Conservation (phyloP, 1,284 basidiomycete genomes). For the Pseudozyma thailandica region DNA sequence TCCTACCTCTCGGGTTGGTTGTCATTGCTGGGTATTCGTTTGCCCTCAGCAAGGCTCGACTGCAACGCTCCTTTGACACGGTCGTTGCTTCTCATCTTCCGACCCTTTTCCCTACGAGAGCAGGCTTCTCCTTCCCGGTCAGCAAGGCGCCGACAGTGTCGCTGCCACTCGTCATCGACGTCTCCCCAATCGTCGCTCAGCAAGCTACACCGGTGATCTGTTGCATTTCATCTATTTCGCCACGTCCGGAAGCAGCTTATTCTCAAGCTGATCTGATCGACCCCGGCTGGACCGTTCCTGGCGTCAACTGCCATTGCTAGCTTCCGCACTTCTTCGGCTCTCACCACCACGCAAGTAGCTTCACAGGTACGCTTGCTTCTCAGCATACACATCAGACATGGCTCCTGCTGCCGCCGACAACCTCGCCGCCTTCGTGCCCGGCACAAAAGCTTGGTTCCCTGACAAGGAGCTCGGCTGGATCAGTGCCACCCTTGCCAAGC, state of each 20-base stretch:
- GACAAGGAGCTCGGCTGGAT: constrained; percentile 94
- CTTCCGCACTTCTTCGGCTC: background rate
- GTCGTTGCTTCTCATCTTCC: background rate
- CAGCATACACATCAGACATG: constrained; percentile 17
- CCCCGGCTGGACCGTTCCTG: constrained; percentile 8
- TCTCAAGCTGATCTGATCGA: background rate
- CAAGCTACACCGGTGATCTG: constrained; percentile 26
- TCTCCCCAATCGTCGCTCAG: constrained; percentile 10
- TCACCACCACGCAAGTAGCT: background rate
- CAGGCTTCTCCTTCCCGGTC: constrained; percentile 31
- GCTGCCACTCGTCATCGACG: constrained; percentile 1
- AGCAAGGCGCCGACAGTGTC: constrained; percentile 6
- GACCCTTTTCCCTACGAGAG: constrained; percentile 15
- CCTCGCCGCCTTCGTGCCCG: constrained; percentile 66
- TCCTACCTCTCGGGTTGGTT: constrained; percentile 18
- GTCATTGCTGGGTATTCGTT: constrained; percentile 9
- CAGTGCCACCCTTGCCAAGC: constrained; percentile 80
- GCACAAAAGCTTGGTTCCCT: constrained; percentile 75
- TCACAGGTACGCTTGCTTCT: background rate
- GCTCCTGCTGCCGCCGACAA: constrained; percentile 49
- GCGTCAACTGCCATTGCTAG: background rate
- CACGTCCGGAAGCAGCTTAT: background rate
- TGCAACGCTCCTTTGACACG: constrained; percentile 2
- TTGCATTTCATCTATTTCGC: constrained; percentile 1
- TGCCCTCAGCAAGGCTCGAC: constrained; percentile 11